Evolutionary conservation across 169 alveolate species (phyloP).

Genomic region (Cryptosporidium baileyi): DNA sequence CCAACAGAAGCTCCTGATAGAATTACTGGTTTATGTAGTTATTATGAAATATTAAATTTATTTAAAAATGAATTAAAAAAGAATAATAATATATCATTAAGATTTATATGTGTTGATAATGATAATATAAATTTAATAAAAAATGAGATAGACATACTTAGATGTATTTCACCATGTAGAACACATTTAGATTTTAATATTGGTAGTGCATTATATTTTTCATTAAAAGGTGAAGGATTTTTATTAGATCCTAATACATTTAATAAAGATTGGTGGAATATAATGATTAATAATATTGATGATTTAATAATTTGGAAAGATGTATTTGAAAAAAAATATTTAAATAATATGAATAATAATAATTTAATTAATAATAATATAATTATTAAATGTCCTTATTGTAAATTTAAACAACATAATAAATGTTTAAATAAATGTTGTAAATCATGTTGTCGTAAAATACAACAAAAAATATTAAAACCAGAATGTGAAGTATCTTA

Average conservation of each 20-base stretch:
- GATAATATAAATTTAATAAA: not conserved
- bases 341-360: conserved; percentile 13
- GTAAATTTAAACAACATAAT: conserved; percentile 40
- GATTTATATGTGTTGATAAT: conserved; percentile 42
- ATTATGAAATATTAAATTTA: conserved; percentile 20
- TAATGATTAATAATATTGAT: not conserved
- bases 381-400: conserved; percentile 28
- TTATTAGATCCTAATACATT: not conserved
- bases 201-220: conserved; percentile 60
- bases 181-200: conserved; percentile 72
- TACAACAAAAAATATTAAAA: conserved; percentile 17
- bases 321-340: conserved; percentile 16
- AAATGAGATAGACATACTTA: conserved; percentile 19
- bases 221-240: conserved; percentile 44
- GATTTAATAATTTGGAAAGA: conserved; percentile 14
- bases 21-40: conserved; percentile 45
- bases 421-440: conserved; percentile 59
- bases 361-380: not conserved
- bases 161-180: conserved; percentile 25
- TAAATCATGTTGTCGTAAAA: conserved; percentile 61
- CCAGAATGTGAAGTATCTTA: not conserved
- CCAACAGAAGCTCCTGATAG: conserved; percentile 67
- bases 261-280: conserved; percentile 58
- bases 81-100: conserved; percentile 6
- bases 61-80: not conserved